Conservation (phyloP, 2,329 filamentous ascomycete genomes). For the Byssochlamys sp. region DNA sequence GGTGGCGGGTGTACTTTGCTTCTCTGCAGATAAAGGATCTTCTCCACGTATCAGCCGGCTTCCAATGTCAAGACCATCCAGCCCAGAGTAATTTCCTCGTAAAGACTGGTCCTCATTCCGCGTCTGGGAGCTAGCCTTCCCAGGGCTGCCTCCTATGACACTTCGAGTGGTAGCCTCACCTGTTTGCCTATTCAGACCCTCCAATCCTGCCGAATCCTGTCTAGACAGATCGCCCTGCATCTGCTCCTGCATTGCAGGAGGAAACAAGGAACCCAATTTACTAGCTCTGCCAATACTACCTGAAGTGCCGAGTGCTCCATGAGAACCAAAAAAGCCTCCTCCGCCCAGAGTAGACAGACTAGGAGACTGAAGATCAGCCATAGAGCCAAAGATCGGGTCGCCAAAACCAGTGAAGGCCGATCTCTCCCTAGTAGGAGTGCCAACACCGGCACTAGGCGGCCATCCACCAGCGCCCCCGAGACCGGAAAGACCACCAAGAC, state of each 20-base stretch:
- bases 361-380: constrained; percentile 60
- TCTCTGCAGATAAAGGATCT: constrained; percentile 22
- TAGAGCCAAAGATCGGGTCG: constrained; percentile 60
- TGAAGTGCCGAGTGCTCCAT: constrained; percentile 43
- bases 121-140: constrained; percentile 30
- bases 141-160: constrained; percentile 55
- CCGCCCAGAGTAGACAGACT: constrained; percentile 30
- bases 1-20: constrained; percentile 19
- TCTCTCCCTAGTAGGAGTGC: constrained; percentile 57
- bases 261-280: constrained; percentile 81
- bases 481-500: constrained; percentile 44
- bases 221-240: constrained; percentile 57
- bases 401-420: constrained; percentile 45
- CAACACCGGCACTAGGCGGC: constrained; percentile 58
- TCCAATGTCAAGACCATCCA: constrained; percentile 16
- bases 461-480: constrained; percentile 42
- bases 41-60: constrained; percentile 4
- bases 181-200: constrained; percentile 51
- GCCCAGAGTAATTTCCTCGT: constrained; percentile 25
- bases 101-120: constrained; percentile 21
- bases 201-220: constrained; percentile 51
- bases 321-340: constrained; percentile 55
- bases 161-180: constrained; percentile 31
- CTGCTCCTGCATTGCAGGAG: constrained; percentile 78
- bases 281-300: constrained; percentile 65